These are phyloP conservation scores for Chlamydomonas asymmetrica DNA, from an alignment of 139 green algal genomes.

Conservation along the genomic window DNA sequence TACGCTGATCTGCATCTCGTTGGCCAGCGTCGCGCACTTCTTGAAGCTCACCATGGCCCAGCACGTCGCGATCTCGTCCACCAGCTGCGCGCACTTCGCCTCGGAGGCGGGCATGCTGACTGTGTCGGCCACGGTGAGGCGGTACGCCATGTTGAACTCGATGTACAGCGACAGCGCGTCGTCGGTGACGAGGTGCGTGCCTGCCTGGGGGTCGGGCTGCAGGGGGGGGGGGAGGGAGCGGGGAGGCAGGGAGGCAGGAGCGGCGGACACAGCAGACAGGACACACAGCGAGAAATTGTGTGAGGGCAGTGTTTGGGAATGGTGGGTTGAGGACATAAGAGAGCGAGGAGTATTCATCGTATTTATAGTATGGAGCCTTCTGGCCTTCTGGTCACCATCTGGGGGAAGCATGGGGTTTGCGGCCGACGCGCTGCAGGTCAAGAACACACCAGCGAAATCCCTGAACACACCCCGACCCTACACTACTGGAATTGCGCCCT, in stretches of 20 bases:
- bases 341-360: too few species aligned
- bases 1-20: conserved; percentile 46
- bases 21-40: conserved; percentile 33
- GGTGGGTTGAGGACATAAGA: too few species aligned
- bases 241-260: neutral
- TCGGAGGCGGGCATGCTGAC: conserved; percentile 42
- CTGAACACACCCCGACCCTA: too few species aligned
- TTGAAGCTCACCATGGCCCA: conserved; percentile 56
- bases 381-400: too few species aligned
- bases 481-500: too few species aligned
- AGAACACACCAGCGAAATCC: too few species aligned
- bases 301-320: too few species aligned
- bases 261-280: neutral
- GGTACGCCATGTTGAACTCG: conserved; percentile 51
- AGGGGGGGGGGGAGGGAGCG: neutral
- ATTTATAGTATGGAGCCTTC: too few species aligned
- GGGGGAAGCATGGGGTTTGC: too few species aligned
- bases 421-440: too few species aligned
- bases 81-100: conserved; percentile 44
- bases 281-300: too few species aligned
- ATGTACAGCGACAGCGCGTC: conserved; percentile 43
- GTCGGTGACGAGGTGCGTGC: conserved; percentile 41
- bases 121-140: conserved; percentile 42
- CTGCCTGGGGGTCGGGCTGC: conserved; percentile 35
- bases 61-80: conserved; percentile 55